Evolutionary conservation across 306 rosid species (phyloP).

Genomic region (Ormosia semicastrata): DNA sequence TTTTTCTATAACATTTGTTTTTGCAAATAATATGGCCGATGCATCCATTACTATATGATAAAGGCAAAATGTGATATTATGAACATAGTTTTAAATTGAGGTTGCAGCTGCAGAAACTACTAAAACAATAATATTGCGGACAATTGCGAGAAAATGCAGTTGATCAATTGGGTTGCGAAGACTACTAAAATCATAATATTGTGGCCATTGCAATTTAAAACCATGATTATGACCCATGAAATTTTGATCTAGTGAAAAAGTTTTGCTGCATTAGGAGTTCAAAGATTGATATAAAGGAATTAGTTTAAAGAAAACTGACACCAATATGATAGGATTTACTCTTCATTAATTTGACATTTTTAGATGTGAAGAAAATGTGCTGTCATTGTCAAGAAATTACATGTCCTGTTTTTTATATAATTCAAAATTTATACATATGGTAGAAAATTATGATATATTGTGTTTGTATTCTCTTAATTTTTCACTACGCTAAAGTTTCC

Average conservation of each 20-base stretch:
- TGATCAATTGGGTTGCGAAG: too few species aligned
- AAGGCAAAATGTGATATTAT: too few species aligned
- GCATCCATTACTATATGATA: background rate
- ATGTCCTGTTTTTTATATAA: background rate
- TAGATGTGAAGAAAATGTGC: background rate
- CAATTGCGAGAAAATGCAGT: too few species aligned
- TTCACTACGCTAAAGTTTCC: background rate
- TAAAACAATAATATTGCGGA: too few species aligned
- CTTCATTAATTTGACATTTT: background rate
- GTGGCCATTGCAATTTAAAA: too few species aligned
- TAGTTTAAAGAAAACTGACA: background rate
- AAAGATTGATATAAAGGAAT: background rate
- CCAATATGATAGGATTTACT: background rate
- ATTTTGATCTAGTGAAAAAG: background rate
- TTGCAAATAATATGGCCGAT: background rate
- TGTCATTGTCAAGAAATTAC: background rate
- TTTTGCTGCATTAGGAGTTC: background rate
- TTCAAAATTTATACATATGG: background rate
- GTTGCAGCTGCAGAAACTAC: too few species aligned
- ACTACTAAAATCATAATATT: too few species aligned
- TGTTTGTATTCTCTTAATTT: background rate
- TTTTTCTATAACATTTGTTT: background rate
- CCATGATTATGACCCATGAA: too few species aligned
- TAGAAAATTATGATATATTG: background rate
- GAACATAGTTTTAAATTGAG: too few species aligned